phyloP scores from a whole-genome alignment of 805 yeast species.

The Barnettozyma populi region DNA sequence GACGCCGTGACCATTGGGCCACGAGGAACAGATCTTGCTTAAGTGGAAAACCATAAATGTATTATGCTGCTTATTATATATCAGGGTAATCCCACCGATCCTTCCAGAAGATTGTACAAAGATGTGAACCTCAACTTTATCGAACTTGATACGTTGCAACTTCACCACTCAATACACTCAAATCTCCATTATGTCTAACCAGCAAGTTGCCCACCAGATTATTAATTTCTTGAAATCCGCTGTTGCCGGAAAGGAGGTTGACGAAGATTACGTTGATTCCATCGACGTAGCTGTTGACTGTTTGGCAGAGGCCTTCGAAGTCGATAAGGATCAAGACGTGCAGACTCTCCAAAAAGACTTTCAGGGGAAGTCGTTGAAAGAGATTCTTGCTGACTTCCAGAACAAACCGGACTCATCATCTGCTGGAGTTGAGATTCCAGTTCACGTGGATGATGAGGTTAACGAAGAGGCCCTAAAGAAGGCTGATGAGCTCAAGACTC shows the following conservation, averaged over 20 bases:
- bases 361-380: slow-evolving; percentile 42
- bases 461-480: slow-evolving; percentile 50
- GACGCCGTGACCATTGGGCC: slow-evolving; percentile 77
- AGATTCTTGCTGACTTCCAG: slow-evolving; percentile 33
- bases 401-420: slow-evolving; percentile 22
- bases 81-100: not conserved
- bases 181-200: slow-evolving; percentile 30
- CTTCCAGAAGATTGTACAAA: not conserved
- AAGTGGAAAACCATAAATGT: too few relatives aligned
- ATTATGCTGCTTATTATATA: too few relatives aligned
- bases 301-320: slow-evolving; percentile 78
- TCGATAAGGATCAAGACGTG: slow-evolving; percentile 45
- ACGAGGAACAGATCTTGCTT: slow-evolving; percentile 49
- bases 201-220: slow-evolving; percentile 68
- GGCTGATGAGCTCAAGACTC: slow-evolving; percentile 81
- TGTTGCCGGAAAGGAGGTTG: slow-evolving; percentile 54
- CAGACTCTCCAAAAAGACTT: slow-evolving; percentile 28
- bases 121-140: not conserved
- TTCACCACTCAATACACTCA: not conserved
- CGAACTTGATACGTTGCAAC: not conserved
- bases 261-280: slow-evolving; percentile 80
- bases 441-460: slow-evolving; percentile 36
- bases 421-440: slow-evolving; percentile 32
- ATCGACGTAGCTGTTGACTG: slow-evolving; percentile 93
- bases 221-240: slow-evolving; percentile 63